Conservation (phyloP, 169 alveolate genomes). For the Plasmodium knowlesi region DNA sequence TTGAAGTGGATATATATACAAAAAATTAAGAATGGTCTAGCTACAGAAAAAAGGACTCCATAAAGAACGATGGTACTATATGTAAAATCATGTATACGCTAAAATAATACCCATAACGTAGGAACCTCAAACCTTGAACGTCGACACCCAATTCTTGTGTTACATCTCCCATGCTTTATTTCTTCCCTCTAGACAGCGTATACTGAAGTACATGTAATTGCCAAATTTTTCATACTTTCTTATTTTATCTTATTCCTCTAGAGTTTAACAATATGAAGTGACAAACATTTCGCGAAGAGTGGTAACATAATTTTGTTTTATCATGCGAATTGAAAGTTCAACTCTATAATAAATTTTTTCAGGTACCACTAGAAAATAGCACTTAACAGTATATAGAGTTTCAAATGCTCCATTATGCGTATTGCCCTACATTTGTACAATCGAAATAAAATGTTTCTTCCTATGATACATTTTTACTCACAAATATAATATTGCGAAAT, state of each 20-base stretch:
- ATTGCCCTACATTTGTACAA: neutral
- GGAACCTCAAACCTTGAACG: no score
- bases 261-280: neutral
- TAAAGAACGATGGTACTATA: no score
- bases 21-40: no score
- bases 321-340: neutral
- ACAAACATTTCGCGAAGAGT: neutral
- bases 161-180: no score
- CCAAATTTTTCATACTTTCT: neutral
- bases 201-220: neutral
- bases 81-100: no score
- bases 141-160: no score
- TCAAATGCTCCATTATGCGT: neutral
- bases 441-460: neutral
- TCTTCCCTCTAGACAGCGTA: neutral
- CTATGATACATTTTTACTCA: neutral
- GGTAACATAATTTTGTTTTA: neutral
- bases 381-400: neutral
- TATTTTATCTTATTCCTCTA: neutral
- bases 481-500: neutral
- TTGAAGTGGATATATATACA: no score
- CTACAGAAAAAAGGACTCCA: no score
- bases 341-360: neutral
- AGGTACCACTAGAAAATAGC: neutral
- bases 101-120: no score